These are phyloP conservation scores for Salinomyces thailandicus DNA, from an alignment of 2,329 filamentous ascomycete species.

Conservation along the genomic window DNA sequence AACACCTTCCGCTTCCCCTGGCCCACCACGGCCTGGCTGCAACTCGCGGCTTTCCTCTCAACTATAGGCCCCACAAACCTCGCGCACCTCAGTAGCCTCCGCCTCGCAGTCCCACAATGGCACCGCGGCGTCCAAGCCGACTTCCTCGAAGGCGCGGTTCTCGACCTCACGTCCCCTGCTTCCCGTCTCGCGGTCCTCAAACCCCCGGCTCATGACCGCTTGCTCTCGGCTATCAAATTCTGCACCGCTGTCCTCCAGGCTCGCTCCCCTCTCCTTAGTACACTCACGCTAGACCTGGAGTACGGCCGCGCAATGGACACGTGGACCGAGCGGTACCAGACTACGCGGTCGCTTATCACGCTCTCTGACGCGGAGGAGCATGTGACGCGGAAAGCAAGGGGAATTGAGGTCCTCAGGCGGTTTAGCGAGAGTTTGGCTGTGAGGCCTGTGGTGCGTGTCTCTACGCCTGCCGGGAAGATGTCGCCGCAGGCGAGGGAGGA, in stretches of 20 bases:
- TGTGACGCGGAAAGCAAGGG: slow-evolving; percentile 9
- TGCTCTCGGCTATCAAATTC: slow-evolving; percentile 10
- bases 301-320: slow-evolving; percentile 9
- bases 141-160: slow-evolving; percentile 13
- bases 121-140: slow-evolving; percentile 9
- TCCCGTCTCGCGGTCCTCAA: slow-evolving; percentile 11
- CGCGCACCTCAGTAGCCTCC: slow-evolving; percentile 6
- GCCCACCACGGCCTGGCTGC: slow-evolving; percentile 12
- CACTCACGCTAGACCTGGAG: slow-evolving; percentile 9
- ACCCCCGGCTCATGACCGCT: slow-evolving; percentile 9
- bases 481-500: slow-evolving; percentile 6
- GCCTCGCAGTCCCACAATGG: slow-evolving; percentile 12
- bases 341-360: slow-evolving; percentile 6
- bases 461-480: slow-evolving; percentile 3
- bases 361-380: slow-evolving; percentile 8
- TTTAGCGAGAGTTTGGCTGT: slow-evolving; percentile 4
- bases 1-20: slow-evolving; percentile 14
- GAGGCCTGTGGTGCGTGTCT: slow-evolving; percentile 5
- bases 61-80: slow-evolving; percentile 11
- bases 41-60: slow-evolving; percentile 12
- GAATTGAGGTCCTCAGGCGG: slow-evolving; percentile 7
- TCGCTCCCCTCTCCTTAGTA: slow-evolving; percentile 3
- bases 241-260: slow-evolving; percentile 4
- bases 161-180: slow-evolving; percentile 13
- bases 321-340: slow-evolving; percentile 10